Base-by-base conservation (phyloP, 305 asterid species). In the Fraxinus albicans region DNA sequence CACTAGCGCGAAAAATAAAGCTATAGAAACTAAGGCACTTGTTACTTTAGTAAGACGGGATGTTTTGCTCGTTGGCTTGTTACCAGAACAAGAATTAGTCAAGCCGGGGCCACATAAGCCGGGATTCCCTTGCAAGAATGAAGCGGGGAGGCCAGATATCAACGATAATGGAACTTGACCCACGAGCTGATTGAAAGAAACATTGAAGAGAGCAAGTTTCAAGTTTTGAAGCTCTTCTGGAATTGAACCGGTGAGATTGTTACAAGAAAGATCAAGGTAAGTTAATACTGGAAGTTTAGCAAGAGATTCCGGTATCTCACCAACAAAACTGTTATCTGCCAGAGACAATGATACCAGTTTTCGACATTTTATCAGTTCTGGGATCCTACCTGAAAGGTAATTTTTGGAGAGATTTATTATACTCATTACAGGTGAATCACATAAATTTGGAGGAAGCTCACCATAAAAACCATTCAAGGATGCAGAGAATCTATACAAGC, bases 381-480 rank as follows among this genome's bases (percentile, higher is more conserved):
- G 98, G 81, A 94, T 86, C 65, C 44, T 84, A 33, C 96, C 97
- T 2, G 94, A 89, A 81, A 94, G 89, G 80, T 84, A 77, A 82
- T 92, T 93, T 79, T 91, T 90, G 60, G 98, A 92, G 76, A 94
- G 87, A 79, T 90, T 92, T 73, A 94, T 87, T 84, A 94, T 93
- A 82, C 98, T 94, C 97, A 93, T 91, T 8, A 91, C 92, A 6
- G 95, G 92, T 0, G 98, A 93, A 89, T 94, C 97, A 40, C 97
- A 94, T 79, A 94, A 93, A 77, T 89, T 93, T 25, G 91, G 93
- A 79, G 98, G 97, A 83, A 94, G 93, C 73, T 91, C 94, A 19
- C 97, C 98, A 35, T 90, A 91, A 29, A 93, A 89, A 78, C 82
- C 84, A 81, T 94, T 93, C 60, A 82, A 86, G 3, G 96, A 91